Percentiles rank a stretch among this genome's conserved stretches.
These are phyloP conservation scores for Osmanthus fragrans DNA, from an alignment of 257 asterid species.

Conservation along the genomic window DNA sequence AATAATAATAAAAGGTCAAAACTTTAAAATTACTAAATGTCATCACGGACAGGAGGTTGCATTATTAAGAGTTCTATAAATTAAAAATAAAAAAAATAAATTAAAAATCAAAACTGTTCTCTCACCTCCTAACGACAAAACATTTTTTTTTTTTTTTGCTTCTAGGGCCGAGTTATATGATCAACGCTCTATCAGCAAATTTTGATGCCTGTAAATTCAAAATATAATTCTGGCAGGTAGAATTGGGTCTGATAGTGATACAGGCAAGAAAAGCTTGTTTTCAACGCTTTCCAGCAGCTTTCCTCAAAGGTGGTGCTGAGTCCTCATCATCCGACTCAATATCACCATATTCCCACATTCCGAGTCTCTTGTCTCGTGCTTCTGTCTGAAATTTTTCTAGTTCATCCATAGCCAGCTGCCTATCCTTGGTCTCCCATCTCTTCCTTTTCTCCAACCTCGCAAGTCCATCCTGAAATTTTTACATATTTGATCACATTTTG, in stretches of 20 bases:
- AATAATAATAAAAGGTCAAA: background rate
- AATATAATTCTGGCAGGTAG: constrained; percentile 14
- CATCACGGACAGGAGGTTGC: constrained; percentile 19
- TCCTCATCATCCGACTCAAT: constrained; percentile 94
- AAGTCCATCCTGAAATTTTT: constrained; percentile 74
- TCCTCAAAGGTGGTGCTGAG: constrained; percentile 53
- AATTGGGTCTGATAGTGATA: constrained; percentile 18
- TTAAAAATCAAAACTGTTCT: constrained; percentile 38
- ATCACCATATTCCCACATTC: constrained; percentile 99
- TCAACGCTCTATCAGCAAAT: constrained; percentile 16
- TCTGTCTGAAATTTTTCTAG: constrained; percentile 74
- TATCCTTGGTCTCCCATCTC: constrained; percentile 67
- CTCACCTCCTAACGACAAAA: constrained; percentile 32
- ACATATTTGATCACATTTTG: background rate
- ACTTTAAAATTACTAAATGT: background rate
- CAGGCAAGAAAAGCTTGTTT: constrained; percentile 36
- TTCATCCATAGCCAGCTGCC: constrained; percentile 65
- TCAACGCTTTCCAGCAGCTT: constrained; percentile 40
- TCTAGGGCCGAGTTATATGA: constrained; percentile 27
- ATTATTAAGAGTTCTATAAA: constrained; percentile 42
- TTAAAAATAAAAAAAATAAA: constrained; percentile 18
- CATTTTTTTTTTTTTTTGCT: background rate
- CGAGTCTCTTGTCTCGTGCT: constrained; percentile 66
- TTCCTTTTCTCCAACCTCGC: constrained; percentile 93
- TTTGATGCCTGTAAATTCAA: constrained; percentile 31